Evolutionary conservation across 305 asterid species (phyloP), one percentile per base, ranked within the genome.

Genomic region (Plantago rigida): DNA sequence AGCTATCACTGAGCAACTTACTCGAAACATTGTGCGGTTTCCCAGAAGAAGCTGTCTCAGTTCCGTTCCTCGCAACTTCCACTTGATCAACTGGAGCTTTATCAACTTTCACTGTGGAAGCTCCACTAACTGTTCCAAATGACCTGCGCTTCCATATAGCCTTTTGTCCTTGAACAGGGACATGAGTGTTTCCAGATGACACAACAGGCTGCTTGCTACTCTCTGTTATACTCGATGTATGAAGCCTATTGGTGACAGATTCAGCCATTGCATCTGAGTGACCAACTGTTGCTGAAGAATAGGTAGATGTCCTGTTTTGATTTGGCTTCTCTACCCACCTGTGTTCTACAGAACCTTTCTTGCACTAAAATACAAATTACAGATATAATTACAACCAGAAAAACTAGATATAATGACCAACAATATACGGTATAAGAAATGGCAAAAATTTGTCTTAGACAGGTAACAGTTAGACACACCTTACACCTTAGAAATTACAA

Each of bases 131-230:
- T 26, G 88, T 85, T 79, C 87, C 94, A 71, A 75, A 79, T 11
- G 94, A 71, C 74, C 73, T 84, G 65, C 88, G 86, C 65, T 77
- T 81, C 94, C 88, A 80, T 26, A 79, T 45, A 52, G 68, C 72
- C 62, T 75, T 68, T 65, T 84, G 81, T 74, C 73, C 82, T 13
- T 71, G 73, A 53, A 55, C 74, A 53, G 80, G 82, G 36, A 47
- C 73, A 65, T 64, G 71, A 65, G 64, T 61, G 67, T 79, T 69
- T 55, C 75, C 91, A 66, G 59, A 77, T 39, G 86, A 36, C 66
- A 4, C 69, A 75, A 69, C 63, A 53, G 78, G 64, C 19, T 68
- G 83, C 49, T 65, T 80, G 66, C 66, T 75, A 8, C 74, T 77
- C 65, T 82, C 90, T 39, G 84, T 44, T 67, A 86, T 63, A 61